phyloP scores from a whole-genome alignment of 2,329 filamentous ascomycete species.

The Clonostachys sp. region DNA sequence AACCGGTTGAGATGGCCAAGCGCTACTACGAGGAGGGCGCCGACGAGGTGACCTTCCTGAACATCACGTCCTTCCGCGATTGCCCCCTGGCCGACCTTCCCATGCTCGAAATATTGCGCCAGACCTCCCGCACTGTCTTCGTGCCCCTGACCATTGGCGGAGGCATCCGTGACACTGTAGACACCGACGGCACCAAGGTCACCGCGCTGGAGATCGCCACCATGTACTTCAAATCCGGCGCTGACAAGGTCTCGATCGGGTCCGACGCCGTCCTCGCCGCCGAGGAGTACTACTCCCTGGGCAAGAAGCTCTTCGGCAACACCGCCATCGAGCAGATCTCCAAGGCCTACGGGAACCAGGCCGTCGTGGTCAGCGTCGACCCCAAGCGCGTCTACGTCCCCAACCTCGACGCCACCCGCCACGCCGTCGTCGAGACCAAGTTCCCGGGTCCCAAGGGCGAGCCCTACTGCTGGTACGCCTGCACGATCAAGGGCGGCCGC shows the following conservation, averaged over 20 bases:
- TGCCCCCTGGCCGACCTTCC: constrained; percentile 87
- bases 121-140: constrained; percentile 86
- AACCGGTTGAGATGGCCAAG: constrained; percentile 91
- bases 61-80: constrained; percentile 97
- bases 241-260: constrained; percentile 96
- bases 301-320: constrained; percentile 65
- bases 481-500: constrained; percentile 91
- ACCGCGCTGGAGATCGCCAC: constrained; percentile 88
- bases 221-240: constrained; percentile 95
- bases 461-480: constrained; percentile 90
- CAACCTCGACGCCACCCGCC: constrained; percentile 65
- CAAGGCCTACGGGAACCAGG: constrained; percentile 89
- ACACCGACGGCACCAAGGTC: constrained; percentile 82
- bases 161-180: constrained; percentile 88
- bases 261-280: constrained; percentile 91
- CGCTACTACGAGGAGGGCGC: constrained; percentile 95
- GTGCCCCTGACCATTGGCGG: constrained; percentile 94
- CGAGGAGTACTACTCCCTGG: constrained; percentile 78
- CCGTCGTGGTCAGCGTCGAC: constrained; percentile 92
- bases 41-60: constrained; percentile 95
- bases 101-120: constrained; percentile 90
- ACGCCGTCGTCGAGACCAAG: constrained; percentile 66
- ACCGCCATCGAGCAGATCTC: constrained; percentile 97
- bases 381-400: constrained; percentile 87
- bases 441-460: constrained; percentile 73